Base-by-base conservation (phyloP, 345 rosid species). In the Arabis alpina region DNA sequence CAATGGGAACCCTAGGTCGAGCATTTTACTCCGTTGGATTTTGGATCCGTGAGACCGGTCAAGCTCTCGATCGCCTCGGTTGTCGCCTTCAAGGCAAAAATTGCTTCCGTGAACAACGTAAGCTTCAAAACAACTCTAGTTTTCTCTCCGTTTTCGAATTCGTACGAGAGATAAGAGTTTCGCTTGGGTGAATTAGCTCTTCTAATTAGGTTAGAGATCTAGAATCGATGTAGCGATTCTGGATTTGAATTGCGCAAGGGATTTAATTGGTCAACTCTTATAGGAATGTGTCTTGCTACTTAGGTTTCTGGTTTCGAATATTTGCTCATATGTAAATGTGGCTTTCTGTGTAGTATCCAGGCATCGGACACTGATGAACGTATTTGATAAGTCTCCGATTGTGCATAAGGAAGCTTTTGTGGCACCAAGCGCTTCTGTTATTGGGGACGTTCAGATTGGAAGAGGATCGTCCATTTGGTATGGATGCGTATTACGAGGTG, bases 11-110 rank as follows among this genome's bases (percentile, higher is more conserved):
- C 66, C 82, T 93, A 14, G 96, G 97, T 2, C 77, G 80, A 82
- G 96, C 96, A 52, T 73, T 91, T 51, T 91, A 91, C 90, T 76
- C 91, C 64, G 88, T 91, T 14, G 96, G 96, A 42, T 89, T 93
- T 77, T 93, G 99, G 97, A 83, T 93, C 80, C 89, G 99, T 64
- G 97, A 93, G 86, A 85, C 90, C 4, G 96, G 98, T 30, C 96
- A 89, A 49, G 97, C 98, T 48, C 84, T 93, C 60, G 93, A 89
- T 85, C 96, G 95, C 42, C 94, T 93, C 55, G 97, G 97, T 54
- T 85, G 90, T 78, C 95, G 93, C 66, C 91, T 89, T 75, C 97
- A 91, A 80, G 94, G 96, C 77, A 89, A 75, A 68, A 66, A 83
- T 83, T 81, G 72, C 79, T 89, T 93, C 77, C 88, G 88, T 36